Evolutionary conservation across 2,329 filamentous ascomycete species (phyloP).

Genomic region (Claviceps maximensis): DNA sequence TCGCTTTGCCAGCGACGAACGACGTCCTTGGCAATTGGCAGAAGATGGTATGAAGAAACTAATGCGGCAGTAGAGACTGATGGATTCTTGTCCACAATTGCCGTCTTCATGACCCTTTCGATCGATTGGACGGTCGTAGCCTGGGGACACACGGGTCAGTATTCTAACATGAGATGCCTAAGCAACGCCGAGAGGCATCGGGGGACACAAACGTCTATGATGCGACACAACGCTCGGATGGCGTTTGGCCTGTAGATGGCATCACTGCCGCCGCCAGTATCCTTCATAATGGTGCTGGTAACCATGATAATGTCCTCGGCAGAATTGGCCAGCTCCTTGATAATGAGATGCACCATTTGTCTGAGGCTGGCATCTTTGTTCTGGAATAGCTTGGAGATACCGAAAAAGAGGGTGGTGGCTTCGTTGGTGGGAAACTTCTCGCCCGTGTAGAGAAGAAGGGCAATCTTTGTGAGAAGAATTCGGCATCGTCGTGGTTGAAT

Average conservation of each 20-base stretch:
- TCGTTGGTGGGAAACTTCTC: conserved; percentile 96
- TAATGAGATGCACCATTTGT: conserved; percentile 96
- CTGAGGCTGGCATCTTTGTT: conserved; percentile 97
- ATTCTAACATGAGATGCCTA: not conserved
- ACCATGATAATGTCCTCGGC: conserved; percentile 99
- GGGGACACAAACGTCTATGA: conserved; percentile 65
- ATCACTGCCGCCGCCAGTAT: conserved; percentile 89
- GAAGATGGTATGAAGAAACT: conserved; percentile 92
- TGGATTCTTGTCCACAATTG: conserved; percentile 97
- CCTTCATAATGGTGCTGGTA: conserved; percentile 99
- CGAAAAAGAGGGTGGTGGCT: conserved; percentile 96
- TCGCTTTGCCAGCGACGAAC: conserved; percentile 97
- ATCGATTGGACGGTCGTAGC: conserved; percentile 94
- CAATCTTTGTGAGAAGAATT: conserved; percentile 93
- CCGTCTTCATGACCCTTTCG: conserved; percentile 96
- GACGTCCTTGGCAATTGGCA: conserved; percentile 89
- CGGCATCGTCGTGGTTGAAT: conserved; percentile 96
- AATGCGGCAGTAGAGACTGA: conserved; percentile 93
- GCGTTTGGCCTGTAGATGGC: conserved; percentile 91
- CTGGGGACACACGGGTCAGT: conserved; percentile 26
- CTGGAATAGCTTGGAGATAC: conserved; percentile 98
- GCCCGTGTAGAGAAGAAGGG: conserved; percentile 88
- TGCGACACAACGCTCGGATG: conserved; percentile 86
- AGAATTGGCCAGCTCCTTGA: conserved; percentile 92
- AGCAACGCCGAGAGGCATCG: not conserved